Percentiles rank a stretch among this genome's conserved stretches.
phyloP scores from a whole-genome alignment of 495 filamentous ascomycete species.

The Lichina pygmaea region DNA sequence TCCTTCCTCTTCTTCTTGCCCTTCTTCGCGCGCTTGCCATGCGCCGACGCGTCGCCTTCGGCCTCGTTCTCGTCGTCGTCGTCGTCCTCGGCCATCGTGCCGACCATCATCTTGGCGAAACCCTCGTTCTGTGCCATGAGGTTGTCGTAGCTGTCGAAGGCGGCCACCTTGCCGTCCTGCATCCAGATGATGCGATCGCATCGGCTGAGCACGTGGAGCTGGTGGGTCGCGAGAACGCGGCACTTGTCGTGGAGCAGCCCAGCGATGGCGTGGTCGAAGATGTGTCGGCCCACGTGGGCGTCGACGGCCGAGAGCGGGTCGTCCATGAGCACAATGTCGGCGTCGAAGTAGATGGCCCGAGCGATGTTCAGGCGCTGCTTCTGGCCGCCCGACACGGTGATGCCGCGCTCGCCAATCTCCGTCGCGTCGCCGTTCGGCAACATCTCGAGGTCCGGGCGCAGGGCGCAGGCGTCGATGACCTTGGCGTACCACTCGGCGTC shows the following conservation, averaged over 20 bases:
- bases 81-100: slow-evolving; percentile 48
- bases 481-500: slow-evolving; percentile 34
- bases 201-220: slow-evolving; percentile 70
- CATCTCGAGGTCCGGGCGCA: slow-evolving; percentile 50
- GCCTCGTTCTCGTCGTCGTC: slow-evolving; percentile 15
- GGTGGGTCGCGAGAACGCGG: slow-evolving; percentile 78
- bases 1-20: slow-evolving; percentile 26
- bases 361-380: slow-evolving; percentile 49
- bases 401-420: slow-evolving; percentile 55
- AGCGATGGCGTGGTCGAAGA: slow-evolving; percentile 86
- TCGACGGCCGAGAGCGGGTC: slow-evolving; percentile 26
- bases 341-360: slow-evolving; percentile 25
- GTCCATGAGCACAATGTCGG: slow-evolving; percentile 23
- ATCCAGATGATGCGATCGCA: slow-evolving; percentile 84
- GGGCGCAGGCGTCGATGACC: slow-evolving; percentile 35
- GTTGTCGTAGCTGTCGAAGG: slow-evolving; percentile 68
- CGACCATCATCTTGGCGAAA: slow-evolving; percentile 63
- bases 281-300: slow-evolving; percentile 46
- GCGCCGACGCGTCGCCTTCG: slow-evolving; percentile 13
- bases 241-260: slow-evolving; percentile 74
- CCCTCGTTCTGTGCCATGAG: slow-evolving; percentile 46
- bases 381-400: slow-evolving; percentile 62
- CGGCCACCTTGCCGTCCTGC: slow-evolving; percentile 57
- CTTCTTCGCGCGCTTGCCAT: slow-evolving; percentile 15
- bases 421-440: slow-evolving; percentile 45